Base-by-base conservation (phyloP, 1,139 yeast species). In the Sugiyamaella xylanicola region DNA sequence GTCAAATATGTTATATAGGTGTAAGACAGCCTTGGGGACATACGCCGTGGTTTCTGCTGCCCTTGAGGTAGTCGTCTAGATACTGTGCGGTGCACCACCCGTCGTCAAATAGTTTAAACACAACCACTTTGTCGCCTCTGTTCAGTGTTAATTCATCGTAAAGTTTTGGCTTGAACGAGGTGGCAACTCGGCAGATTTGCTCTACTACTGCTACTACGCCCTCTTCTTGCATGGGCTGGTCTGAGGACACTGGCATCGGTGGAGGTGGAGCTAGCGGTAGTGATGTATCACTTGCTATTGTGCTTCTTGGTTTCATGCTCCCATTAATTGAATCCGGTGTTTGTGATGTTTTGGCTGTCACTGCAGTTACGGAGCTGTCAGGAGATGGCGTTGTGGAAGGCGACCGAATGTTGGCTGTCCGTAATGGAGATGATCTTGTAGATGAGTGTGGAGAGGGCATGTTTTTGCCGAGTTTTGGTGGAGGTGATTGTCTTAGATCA, bases 31-130 rank as follows among this genome's bases (percentile, higher is more conserved):
- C 57, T 37, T 54, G 57, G 7, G 57, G 57, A 47, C 57, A 54
- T 19, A 54, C 57, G 5, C 57, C 57, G 21, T 54, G 57, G 11
- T 22, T n/a, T 20, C 35, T 45, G 27, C 40, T 46, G 4, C 57
- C 57, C 36, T 50, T 50, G 21, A 54, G 43, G 17, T 54, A 54
- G 19, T 54, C 57, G 9, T 51, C 52, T 15, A 54, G 47, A 25
- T 46, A 50, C 20, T 54, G 57, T 3, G 57, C 57, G 5, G 57
- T 54, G 52, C 75, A 72, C 76, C 76, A 72, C 9, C 74, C 74
- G 54, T 72, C 76, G 56, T 72, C 75, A 57, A 70, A 72, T 17
- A 68, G 61, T 56, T 70, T 68, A 53, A 63, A 64, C 4, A 72
- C 71, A 15, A 63, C 54, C 13, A 72, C 62, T 43, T 63, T 56